Evolutionary conservation across 805 yeast species (phyloP), one percentile per base, ranked within the genome.

Genomic region (Pichia eremophila): DNA sequence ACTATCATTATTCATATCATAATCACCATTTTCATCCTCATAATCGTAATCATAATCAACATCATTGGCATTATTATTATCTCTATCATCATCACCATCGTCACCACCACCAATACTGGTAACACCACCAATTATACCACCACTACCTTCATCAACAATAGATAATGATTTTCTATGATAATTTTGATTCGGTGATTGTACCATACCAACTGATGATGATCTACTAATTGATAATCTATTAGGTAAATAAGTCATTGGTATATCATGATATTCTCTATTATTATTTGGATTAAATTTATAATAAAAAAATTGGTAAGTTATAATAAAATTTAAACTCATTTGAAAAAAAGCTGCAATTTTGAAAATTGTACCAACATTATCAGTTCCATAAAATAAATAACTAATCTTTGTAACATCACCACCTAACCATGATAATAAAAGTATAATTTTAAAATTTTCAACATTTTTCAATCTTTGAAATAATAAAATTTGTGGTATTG

Each of bases 361-460:
- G 60, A 85, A 85, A 8, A 85, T 69, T 8, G 67, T 55, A 2
- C 89, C 81, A 29, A 85, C 76, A 54, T 85, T 74, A 46, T 74
- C 75, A 1, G 93, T 84, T 15, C 95, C 95, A 62, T 73, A 85
- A n/a, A 85, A 56, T 46, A 86, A 68, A 58, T 85, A 86, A 45
- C 81, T 70, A 25, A 87, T 76, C 61, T 90, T 90, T 37, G 87
- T 75, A 39, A 83, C 69, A 65, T 89, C 97, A 48, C 96, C 96
- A 50, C 91, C 82, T 5, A 89, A 69, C 97, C 97, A 89, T 57
- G 90, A 82, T 18, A 88, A 65, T 36, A 89, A 62, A 34, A 89
- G 67, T 28, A 91, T 77, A 44, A 81, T 70, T 57, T 88, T 83
- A 67, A 89, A 89, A 50, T 93, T 91, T 53, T 83, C 83, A 8